phyloP scores from a whole-genome alignment of 352 stramenopile genomes.

The Phytophthora cactorum region DNA sequence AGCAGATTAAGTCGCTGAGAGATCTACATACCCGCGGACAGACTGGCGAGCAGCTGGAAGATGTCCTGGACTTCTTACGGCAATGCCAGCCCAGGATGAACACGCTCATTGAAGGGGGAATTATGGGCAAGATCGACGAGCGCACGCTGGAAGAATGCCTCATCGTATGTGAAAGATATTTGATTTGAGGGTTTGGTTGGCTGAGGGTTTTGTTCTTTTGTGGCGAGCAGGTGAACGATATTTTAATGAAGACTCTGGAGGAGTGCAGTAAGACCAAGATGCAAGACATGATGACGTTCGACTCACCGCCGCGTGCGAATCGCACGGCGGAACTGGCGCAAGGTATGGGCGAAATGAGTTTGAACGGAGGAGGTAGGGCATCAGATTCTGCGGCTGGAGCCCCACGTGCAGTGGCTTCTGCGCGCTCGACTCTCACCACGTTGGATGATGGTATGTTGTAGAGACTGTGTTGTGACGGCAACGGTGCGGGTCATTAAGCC shows the following conservation, averaged over 20 bases:
- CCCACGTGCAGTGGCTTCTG: constrained; percentile 15
- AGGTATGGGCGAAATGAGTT: constrained; percentile 36
- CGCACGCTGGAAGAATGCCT: constrained; percentile 80
- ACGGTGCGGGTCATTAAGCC: constrained; percentile 11
- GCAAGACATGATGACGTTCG: constrained; percentile 61
- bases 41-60: constrained; percentile 57
- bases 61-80: constrained; percentile 80
- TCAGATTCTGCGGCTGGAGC: constrained; percentile 3
- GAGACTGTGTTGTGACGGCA: constrained; percentile 19
- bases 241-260: constrained; percentile 80
- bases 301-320: constrained; percentile 52
- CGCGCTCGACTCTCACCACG: constrained; percentile 41
- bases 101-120: constrained; percentile 84
- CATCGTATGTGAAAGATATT: constrained; percentile 48
- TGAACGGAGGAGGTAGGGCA: constrained; percentile 34
- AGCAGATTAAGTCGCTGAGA: constrained; percentile 70
- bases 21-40: constrained; percentile 43
- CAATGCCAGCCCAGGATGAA: constrained; percentile 90
- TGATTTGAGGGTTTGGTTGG: neutral
- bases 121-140: constrained; percentile 88
- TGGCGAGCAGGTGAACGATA: constrained; percentile 71
- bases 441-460: constrained; percentile 55
- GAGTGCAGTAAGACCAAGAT: constrained; percentile 47
- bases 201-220: constrained; percentile 2
- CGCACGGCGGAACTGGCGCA: constrained; percentile 29